phyloP scores from a whole-genome alignment of 2,329 filamentous ascomycete species.

The Colletotrichum agaves region DNA sequence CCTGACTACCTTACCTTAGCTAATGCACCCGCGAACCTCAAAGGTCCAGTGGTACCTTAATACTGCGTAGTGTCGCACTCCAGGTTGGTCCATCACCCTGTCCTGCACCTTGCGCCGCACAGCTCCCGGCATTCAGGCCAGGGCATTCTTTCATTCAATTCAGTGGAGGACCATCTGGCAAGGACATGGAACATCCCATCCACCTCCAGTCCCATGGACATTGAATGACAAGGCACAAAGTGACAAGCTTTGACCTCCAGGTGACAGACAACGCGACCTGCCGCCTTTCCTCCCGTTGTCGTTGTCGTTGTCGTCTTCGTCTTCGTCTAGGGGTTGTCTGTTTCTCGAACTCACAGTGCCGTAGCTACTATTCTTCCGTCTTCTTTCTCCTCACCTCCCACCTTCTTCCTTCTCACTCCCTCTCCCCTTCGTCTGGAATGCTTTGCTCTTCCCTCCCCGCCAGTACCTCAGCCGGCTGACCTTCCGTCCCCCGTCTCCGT shows the following conservation, averaged over 20 bases:
- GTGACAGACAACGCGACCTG: background rate
- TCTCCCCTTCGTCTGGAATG: conserved; percentile 27
- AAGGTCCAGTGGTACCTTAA: too few species aligned
- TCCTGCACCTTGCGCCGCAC: conserved; percentile 1
- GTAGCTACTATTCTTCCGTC: background rate
- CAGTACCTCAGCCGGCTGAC: conserved; percentile 9
- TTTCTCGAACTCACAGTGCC: too few species aligned
- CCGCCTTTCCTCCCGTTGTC: background rate
- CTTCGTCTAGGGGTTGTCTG: background rate
- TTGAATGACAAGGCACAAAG: too few species aligned
- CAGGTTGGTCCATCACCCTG: too few species aligned
- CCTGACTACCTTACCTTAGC: background rate
- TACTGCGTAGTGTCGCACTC: too few species aligned
- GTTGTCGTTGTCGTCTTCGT: background rate
- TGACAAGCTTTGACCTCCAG: too few species aligned
- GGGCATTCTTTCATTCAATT: conserved; percentile 21
- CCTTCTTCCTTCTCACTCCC: background rate
- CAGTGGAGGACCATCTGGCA: conserved; percentile 15
- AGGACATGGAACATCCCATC: conserved; percentile 13
- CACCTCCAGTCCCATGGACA: background rate
- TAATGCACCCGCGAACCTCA: too few species aligned
- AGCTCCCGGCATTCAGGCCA: conserved; percentile 20
- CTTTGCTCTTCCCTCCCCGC: conserved; percentile 22
- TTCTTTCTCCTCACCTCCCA: background rate
- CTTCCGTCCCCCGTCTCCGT: conserved; percentile 4